Percentiles rank a stretch among this genome's conserved stretches.
These are phyloP conservation scores for Goffeauzyma gilvescens DNA, from an alignment of 768 basidiomycete species.

Conservation along the genomic window DNA sequence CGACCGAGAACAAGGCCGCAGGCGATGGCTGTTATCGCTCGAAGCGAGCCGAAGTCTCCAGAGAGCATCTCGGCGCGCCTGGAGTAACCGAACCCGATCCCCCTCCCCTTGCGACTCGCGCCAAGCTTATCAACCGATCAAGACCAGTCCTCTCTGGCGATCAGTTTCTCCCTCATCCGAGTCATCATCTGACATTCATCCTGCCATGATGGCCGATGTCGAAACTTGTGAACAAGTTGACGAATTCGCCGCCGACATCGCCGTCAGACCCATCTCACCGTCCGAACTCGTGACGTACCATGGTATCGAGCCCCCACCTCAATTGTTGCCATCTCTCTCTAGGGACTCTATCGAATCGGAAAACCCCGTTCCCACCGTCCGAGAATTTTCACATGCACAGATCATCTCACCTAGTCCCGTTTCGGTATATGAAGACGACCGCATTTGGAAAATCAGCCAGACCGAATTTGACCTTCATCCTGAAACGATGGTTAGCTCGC, in stretches of 20 bases:
- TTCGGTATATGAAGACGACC: too few species aligned
- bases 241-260: background rate
- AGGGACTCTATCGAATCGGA: too few species aligned
- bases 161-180: background rate
- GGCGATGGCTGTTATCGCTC: conserved; percentile 20
- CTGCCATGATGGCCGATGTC: background rate
- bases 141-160: background rate
- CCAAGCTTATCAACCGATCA: background rate
- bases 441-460: too few species aligned
- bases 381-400: too few species aligned
- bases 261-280: background rate
- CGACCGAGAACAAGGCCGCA: conserved; percentile 27
- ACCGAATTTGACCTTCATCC: too few species aligned
- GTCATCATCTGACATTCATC: background rate
- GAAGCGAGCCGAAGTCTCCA: conserved; percentile 19
- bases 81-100: conserved; percentile 11
- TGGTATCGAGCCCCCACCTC: too few species aligned
- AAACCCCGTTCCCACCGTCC: too few species aligned
- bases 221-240: background rate
- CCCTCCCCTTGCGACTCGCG: background rate
- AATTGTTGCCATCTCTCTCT: too few species aligned
- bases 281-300: too few species aligned
- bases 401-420: too few species aligned
- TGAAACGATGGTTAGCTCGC: too few species aligned
- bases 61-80: conserved; percentile 19